A percentile compares a stretch with the other conserved stretches of the same genome.
Conservation (phyloP, 305 asterid genomes). For the Withania somnifera region DNA sequence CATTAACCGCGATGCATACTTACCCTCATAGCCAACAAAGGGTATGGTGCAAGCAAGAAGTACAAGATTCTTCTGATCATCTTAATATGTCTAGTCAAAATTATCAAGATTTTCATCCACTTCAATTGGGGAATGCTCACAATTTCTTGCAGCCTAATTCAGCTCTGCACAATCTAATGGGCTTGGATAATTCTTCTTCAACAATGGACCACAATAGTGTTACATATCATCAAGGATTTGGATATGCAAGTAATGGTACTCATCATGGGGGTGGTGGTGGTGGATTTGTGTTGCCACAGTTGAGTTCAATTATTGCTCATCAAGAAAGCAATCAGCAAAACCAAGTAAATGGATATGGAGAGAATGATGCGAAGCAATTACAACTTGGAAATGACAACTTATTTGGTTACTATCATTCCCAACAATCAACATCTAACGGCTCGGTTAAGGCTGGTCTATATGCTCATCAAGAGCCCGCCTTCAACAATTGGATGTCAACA, state of each 20-base stretch:
- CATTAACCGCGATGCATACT: constrained; percentile 21
- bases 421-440: constrained; percentile 15
- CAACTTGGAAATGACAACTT: constrained; percentile 23
- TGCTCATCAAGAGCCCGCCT: constrained; percentile 26
- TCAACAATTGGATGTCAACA: constrained; percentile 45
- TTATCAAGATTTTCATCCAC: constrained; percentile 30
- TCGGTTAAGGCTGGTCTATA: constrained; percentile 13
- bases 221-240: constrained; percentile 10
- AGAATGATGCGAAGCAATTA: constrained; percentile 17
- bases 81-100: constrained; percentile 13
- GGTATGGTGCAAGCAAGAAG: constrained; percentile 62
- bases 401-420: constrained; percentile 34
- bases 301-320: constrained; percentile 18
- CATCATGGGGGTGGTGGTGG: background rate
- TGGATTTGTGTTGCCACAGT: constrained; percentile 19
- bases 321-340: constrained; percentile 11
- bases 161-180: constrained; percentile 23
- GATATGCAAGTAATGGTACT: constrained; percentile 6
- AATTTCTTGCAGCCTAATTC: background rate
- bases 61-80: constrained; percentile 6
- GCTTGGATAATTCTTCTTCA: constrained; percentile 33
- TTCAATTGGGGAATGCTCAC: constrained; percentile 38
- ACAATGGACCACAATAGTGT: constrained; percentile 24
- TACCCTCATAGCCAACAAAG: constrained; percentile 26
- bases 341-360: constrained; percentile 18